These are phyloP conservation scores for Aspergillus clavatus DNA, from an alignment of 2,329 filamentous ascomycete genomes.

Conservation along the genomic window DNA sequence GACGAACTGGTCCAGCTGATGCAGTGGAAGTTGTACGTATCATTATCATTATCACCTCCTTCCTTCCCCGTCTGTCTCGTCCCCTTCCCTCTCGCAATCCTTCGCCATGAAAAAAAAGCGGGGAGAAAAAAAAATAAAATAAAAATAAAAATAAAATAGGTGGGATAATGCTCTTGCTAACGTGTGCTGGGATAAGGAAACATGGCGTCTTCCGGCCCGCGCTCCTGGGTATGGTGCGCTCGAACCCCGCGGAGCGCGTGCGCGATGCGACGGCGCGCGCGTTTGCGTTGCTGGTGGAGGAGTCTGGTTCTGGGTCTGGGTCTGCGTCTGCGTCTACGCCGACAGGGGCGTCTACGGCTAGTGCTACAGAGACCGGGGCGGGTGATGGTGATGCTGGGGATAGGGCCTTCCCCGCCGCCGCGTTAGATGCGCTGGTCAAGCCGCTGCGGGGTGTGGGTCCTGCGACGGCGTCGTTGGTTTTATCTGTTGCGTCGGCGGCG, in stretches of 20 bases:
- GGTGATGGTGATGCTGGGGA: no score
- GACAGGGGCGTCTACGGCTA: no score
- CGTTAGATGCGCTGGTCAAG: conserved; percentile 30
- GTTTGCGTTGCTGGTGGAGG: no score
- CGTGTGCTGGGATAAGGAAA: conserved; percentile 25
- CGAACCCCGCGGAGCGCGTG: conserved; percentile 27
- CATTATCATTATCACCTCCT: not conserved
- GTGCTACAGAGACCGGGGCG: no score
- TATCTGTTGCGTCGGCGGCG: conserved; percentile 31
- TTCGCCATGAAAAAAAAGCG: no score
- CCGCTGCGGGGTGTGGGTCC: conserved; percentile 39
- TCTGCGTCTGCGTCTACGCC: no score
- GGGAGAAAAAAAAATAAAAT: no score
- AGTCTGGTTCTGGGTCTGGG: not conserved
- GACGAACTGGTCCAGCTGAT: conserved; percentile 36
- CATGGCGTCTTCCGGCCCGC: conserved; percentile 39
- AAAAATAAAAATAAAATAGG: no score
- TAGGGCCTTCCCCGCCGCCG: conserved; percentile 25
- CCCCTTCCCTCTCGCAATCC: no score
- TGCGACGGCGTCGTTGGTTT: conserved; percentile 41
- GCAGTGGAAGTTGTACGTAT: conserved; percentile 43
- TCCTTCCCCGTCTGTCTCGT: no score
- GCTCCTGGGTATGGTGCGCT: conserved; percentile 37
- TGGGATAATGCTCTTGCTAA: no score
- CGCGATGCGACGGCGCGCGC: conserved; percentile 25